Evolutionary conservation across 805 yeast species (phyloP).

Genomic region (Barnettozyma pratensis): DNA sequence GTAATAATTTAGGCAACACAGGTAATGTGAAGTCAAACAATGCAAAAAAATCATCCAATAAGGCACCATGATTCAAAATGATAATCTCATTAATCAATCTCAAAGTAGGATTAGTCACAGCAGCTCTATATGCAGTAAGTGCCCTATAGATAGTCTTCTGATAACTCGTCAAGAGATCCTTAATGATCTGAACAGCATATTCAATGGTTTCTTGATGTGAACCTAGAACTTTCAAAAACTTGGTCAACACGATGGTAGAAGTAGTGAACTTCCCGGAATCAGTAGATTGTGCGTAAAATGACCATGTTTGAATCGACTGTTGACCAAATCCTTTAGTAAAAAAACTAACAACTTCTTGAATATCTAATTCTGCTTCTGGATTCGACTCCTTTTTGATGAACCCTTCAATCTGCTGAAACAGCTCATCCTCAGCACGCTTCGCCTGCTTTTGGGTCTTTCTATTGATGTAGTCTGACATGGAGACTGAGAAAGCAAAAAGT

Average conservation of each 20-base stretch:
- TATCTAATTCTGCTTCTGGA: constrained; percentile 8
- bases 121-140: constrained; percentile 51
- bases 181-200: constrained; percentile 37
- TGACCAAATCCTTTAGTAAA: constrained; percentile 30
- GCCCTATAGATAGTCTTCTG: constrained; percentile 64
- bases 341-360: constrained; percentile 25
- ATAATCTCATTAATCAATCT: constrained; percentile 50
- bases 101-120: constrained; percentile 58
- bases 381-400: constrained; percentile 6
- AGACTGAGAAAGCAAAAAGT: too few species aligned
- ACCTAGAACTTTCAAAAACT: constrained; percentile 24
- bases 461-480: not conserved
- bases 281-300: constrained; percentile 40
- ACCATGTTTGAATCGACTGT: constrained; percentile 42
- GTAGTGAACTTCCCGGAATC: constrained; percentile 48
- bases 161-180: constrained; percentile 49
- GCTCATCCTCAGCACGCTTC: not conserved
- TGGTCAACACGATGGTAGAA: constrained; percentile 37
- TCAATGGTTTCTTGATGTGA: constrained; percentile 17
- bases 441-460: not conserved
- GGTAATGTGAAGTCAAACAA: constrained; percentile 64
- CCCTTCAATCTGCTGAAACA: constrained; percentile 16
- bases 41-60: constrained; percentile 54
- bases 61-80: constrained; percentile 41
- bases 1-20: constrained; percentile 54